These are phyloP conservation scores for Pseudopithomyces maydicus DNA, from an alignment of 2,329 filamentous ascomycete species.

Conservation along the genomic window DNA sequence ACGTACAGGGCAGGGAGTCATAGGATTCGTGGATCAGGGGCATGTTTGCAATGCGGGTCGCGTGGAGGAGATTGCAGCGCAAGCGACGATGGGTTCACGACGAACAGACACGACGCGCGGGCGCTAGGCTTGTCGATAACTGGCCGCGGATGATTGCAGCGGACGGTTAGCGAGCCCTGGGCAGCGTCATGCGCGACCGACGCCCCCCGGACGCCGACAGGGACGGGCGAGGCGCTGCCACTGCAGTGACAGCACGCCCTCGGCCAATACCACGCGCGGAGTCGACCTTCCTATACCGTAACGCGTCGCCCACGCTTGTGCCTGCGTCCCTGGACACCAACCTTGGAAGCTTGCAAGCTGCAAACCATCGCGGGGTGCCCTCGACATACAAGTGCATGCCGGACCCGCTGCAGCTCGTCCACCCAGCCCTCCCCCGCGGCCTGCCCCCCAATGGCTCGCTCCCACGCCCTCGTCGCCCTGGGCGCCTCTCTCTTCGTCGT, in stretches of 20 bases:
- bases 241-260: not conserved
- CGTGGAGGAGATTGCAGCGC: slow-evolving; percentile 20
- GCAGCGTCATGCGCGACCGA: slow-evolving; percentile 15
- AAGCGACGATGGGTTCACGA: not conserved
- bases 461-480: slow-evolving; percentile 45
- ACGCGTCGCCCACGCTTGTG: not conserved
- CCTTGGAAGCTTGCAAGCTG: too few relatives aligned
- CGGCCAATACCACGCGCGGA: not conserved
- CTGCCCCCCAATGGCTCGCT: slow-evolving; percentile 44
- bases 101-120: slow-evolving; percentile 12
- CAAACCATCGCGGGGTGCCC: too few relatives aligned
- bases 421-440: slow-evolving; percentile 15
- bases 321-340: not conserved
- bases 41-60: slow-evolving; percentile 52
- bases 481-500: slow-evolving; percentile 40
- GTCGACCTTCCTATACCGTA: slow-evolving; percentile 7
- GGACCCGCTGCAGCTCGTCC: slow-evolving; percentile 16
- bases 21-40: slow-evolving; percentile 71
- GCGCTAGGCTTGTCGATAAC: slow-evolving; percentile 10
- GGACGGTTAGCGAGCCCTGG: not conserved
- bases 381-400: too few relatives aligned
- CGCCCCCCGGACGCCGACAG: not conserved
- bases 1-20: slow-evolving; percentile 80
- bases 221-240: not conserved
- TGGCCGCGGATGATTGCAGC: slow-evolving; percentile 5